A percentile compares a stretch with the other conserved stretches of the same genome.
These are phyloP conservation scores for Penstemon davidsonii DNA, from an alignment of 257 asterid species.

Conservation along the genomic window DNA sequence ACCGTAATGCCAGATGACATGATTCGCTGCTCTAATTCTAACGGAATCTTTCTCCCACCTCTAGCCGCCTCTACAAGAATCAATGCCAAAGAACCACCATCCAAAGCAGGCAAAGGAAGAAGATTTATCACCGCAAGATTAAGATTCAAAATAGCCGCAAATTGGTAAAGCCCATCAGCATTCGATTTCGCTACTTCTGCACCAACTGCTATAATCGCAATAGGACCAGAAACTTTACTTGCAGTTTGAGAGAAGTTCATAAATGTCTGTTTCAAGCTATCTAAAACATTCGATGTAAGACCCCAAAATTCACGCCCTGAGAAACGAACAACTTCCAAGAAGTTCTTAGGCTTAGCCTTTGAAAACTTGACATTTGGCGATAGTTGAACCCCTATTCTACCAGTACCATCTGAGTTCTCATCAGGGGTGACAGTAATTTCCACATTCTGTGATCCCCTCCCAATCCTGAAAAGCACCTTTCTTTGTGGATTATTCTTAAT, in stretches of 20 bases:
- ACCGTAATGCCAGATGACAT: slow-evolving; percentile 87
- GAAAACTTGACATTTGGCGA: slow-evolving; percentile 76
- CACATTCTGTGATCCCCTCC: slow-evolving; percentile 56
- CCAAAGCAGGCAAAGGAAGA: slow-evolving; percentile 93
- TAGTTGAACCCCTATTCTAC: slow-evolving; percentile 85
- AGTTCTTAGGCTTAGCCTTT: slow-evolving; percentile 58
- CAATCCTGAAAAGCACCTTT: slow-evolving; percentile 58
- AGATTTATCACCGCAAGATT: slow-evolving; percentile 93
- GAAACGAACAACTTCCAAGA: slow-evolving; percentile 57
- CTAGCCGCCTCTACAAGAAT: slow-evolving; percentile 84
- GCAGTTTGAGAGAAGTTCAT: slow-evolving; percentile 88
- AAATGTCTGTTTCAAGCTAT: slow-evolving; percentile 79
- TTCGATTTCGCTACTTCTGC: slow-evolving; percentile 96
- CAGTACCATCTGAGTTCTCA: slow-evolving; percentile 74
- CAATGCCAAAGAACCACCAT: slow-evolving; percentile 90
- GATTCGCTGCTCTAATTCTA: slow-evolving; percentile 81
- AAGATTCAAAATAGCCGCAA: slow-evolving; percentile 83
- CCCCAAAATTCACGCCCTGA: slow-evolving; percentile 92
- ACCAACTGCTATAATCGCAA: slow-evolving; percentile 96
- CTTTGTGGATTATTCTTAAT: slow-evolving; percentile 63
- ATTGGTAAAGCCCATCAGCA: slow-evolving; percentile 84
- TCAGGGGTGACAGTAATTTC: slow-evolving; percentile 70
- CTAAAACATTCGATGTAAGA: slow-evolving; percentile 62
- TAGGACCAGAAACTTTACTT: slow-evolving; percentile 94
- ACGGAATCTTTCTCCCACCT: slow-evolving; percentile 92